These are phyloP conservation scores for Solanum etuberosum DNA, from an alignment of 257 asterid species.

Conservation along the genomic window DNA sequence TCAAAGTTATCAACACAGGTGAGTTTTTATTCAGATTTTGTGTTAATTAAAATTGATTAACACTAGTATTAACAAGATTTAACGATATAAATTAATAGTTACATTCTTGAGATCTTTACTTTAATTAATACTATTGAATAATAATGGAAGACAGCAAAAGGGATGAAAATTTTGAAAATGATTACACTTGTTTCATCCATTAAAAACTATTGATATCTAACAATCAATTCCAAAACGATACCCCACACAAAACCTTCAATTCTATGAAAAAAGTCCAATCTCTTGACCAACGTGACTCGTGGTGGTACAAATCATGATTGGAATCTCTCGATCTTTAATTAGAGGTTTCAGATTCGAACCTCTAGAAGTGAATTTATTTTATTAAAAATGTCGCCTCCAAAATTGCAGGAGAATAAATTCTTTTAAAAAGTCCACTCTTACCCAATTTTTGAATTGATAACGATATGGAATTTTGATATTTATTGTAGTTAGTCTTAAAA, in stretches of 20 bases:
- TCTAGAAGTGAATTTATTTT: neutral
- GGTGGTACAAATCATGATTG: accelerated
- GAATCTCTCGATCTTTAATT: too few relatives aligned
- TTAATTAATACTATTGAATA: neutral
- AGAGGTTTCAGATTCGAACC: neutral
- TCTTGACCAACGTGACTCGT: neutral
- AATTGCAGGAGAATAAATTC: too few relatives aligned
- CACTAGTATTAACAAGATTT: neutral
- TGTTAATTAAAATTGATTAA: neutral
- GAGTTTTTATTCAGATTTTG: neutral
- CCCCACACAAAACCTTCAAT: neutral
- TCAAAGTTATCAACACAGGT: neutral
- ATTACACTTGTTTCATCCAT: neutral
- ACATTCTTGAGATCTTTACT: neutral
- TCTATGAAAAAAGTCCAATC: neutral
- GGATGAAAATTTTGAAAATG: neutral
- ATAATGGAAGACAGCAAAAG: neutral
- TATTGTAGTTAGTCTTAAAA: neutral
- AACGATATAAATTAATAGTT: neutral
- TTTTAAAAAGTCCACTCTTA: neutral
- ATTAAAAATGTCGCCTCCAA: too few relatives aligned
- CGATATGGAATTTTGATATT: neutral
- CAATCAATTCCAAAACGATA: neutral
- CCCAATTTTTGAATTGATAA: neutral
- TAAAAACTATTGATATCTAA: neutral